Evolutionary conservation across 1,139 yeast species (phyloP), one percentile per base, ranked within the genome.

Genomic region (Arxiozyma bovina): DNA sequence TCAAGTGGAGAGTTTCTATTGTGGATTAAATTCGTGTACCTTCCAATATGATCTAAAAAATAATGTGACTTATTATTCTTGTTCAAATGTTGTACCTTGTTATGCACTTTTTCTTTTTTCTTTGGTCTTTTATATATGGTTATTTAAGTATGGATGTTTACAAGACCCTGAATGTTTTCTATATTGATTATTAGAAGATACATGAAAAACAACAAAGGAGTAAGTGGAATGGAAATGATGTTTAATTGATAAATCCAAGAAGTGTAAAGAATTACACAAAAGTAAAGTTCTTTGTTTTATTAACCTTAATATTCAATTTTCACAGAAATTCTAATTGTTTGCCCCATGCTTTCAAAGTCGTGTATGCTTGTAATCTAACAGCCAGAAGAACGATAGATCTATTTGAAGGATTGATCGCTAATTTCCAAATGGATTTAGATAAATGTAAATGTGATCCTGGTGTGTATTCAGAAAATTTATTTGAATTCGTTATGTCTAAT

Each of bases 1-100:
- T 61, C 82, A 89, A 69, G 74, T 77, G 53, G 99, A 93, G 69
- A 85, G 95, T 55, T 93, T 93, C 68, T 93, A 82, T 68, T 93
- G 99, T 74, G 94, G 87, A 46, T 77, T 93, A 62, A 73, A 78
- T 55, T 72, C 76, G 38, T 93, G 99, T 74, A 76, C 77, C 21
- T 87, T 85, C 65, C 77, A 85, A 47, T 82, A 81, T 62, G 88
- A 86, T 63, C 67, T 84, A 42, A 65, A 67, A n/a, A 70, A 77
- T 9, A 88, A 89, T 66, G 70, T 83, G 8, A 86, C 97, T 0
- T 84, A 80, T 60, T 93, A 90, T 68, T 78, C 77, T 48, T 93
- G 99, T 73, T 82, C 84, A 43, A 76, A 79, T 20, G 88, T n/a
- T n/a, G n/a, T n/a, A 23, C 6, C 4, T 23, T 4, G 25, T 4